Percentiles rank a stretch among this genome's conserved stretches.
These are phyloP conservation scores for Leccinum disarticulatum DNA, from an alignment of 768 basidiomycete species.

Conservation along the genomic window DNA sequence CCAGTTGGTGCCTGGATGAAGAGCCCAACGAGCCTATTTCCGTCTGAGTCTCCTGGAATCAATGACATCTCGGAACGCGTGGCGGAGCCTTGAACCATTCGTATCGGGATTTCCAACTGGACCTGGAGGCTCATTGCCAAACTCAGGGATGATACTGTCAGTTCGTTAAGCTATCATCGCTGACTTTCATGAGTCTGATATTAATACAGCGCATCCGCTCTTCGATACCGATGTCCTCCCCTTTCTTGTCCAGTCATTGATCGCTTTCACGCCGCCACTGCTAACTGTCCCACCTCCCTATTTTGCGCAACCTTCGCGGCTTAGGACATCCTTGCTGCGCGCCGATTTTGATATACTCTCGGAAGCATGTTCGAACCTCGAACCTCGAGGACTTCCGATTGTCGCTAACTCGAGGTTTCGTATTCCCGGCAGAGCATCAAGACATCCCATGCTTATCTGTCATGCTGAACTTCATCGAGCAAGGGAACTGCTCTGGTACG, in stretches of 20 bases:
- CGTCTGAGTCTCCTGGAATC: slow-evolving; percentile 17
- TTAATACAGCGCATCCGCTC: slow-evolving; percentile 47
- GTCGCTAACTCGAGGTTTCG: slow-evolving; percentile 64
- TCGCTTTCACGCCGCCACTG: slow-evolving; percentile 60
- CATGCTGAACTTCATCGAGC: slow-evolving; percentile 74
- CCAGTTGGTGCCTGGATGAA: slow-evolving; percentile 67
- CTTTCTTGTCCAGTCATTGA: slow-evolving; percentile 56
- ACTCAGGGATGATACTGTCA: slow-evolving; percentile 70
- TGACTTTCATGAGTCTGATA: too few species aligned
- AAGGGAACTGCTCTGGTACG: slow-evolving; percentile 69
- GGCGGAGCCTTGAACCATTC: slow-evolving; percentile 63
- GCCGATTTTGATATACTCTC: slow-evolving; percentile 73
- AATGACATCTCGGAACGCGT: slow-evolving; percentile 27
- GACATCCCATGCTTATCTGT: slow-evolving; percentile 57
- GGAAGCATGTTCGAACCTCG: slow-evolving; percentile 72
- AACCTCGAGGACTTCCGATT: slow-evolving; percentile 78
- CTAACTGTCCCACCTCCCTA: slow-evolving; percentile 36
- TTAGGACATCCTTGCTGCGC: slow-evolving; percentile 49
- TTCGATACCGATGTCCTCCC: slow-evolving; percentile 66
- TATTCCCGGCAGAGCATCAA: slow-evolving; percentile 56
- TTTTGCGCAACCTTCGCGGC: slow-evolving; percentile 40
- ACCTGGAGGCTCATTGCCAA: slow-evolving; percentile 75
- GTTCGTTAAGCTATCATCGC: slow-evolving; percentile 15
- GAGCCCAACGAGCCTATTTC: slow-evolving; percentile 19
- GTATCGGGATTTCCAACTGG: slow-evolving; percentile 70